Conservation (phyloP, 1,284 basidiomycete genomes). For the Fistulinella staudtii region DNA sequence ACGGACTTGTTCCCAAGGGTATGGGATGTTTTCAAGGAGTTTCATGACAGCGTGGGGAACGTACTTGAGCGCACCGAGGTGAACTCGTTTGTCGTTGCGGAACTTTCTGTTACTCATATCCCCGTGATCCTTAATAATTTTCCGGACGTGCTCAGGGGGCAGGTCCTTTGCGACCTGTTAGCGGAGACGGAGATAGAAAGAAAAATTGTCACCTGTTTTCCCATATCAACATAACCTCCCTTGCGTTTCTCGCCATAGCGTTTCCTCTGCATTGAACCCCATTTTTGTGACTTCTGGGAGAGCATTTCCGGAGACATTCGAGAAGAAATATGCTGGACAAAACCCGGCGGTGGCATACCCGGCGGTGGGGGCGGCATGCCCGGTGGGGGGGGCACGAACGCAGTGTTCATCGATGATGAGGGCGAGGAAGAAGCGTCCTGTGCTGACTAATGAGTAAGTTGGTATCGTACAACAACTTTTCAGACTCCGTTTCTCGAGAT, state of each 20-base stretch:
- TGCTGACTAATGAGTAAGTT: constrained; percentile 35
- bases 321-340: constrained; percentile 49
- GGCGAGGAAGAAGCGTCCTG: constrained; percentile 23
- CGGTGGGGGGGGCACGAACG: constrained; percentile 44
- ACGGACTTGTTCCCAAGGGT: constrained; percentile 99
- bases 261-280: constrained; percentile 90
- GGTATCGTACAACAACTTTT: no score
- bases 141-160: constrained; percentile 91
- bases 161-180: constrained; percentile 53
- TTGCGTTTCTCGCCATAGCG: constrained; percentile 87
- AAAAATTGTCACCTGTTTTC: constrained; percentile 70
- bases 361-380: constrained; percentile 60
- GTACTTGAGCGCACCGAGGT: constrained; percentile 97
- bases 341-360: constrained; percentile 54
- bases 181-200: constrained; percentile 9
- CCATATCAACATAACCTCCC: constrained; percentile 88
- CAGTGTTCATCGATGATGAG: constrained; percentile 32
- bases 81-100: constrained; percentile 97
- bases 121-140: constrained; percentile 97
- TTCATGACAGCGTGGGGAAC: constrained; percentile 99
- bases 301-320: constrained; percentile 74
- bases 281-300: constrained; percentile 87
- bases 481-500: no score
- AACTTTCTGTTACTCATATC: constrained; percentile 98
- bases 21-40: constrained; percentile 97